Base-by-base conservation (phyloP, 768 basidiomycete species). In the Amanita muscaria region DNA sequence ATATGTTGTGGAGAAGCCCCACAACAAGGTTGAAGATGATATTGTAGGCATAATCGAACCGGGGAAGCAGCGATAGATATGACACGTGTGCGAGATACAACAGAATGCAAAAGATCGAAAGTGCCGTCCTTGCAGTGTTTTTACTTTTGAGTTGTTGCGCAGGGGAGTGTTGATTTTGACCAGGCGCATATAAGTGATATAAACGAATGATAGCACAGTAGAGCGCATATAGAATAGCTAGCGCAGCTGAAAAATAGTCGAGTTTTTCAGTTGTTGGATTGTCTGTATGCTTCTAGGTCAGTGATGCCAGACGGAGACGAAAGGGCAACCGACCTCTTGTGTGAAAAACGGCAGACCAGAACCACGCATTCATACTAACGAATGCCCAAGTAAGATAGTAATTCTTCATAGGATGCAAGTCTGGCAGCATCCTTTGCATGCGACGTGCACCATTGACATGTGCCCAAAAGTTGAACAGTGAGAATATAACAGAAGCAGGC, bases 11-110 rank as follows among this genome's bases (percentile, higher is more conserved):
- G 1, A 67, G 48, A 25, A 91, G 53, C 2, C 90, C 94, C 47
- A 97, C 51, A 45, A 64, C 51, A 54, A 92, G 63, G 63, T 90
- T 92, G 70, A 88, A 90, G 0, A 69, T 58, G 63, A 94, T 88
- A 69, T 98, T 97, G 69, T 96, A 99, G 5, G 82, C 65, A 60
- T 99, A 98, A 65, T 93, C 83, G 65, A 94, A 96, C 41, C 83
- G 79, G 21, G 83, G 81, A 35, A 81, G 73, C 11, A 81, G 58
- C 35, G 72, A 72, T 33, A 97, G 71, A 65, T 97, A 97, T 10
- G 80, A 72, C 53, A 91, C 64, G 57, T 98, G 94, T 9, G 64
- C 66, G 30, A 82, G 38, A 64, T 79, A 92, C 21, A 67, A 57
- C 15, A 83, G 31, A 27, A 67, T 59, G 58, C 79, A 86, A 29